phyloP scores from a whole-genome alignment of 2,329 filamentous ascomycete species.

The Geoglossum cookeanum region DNA sequence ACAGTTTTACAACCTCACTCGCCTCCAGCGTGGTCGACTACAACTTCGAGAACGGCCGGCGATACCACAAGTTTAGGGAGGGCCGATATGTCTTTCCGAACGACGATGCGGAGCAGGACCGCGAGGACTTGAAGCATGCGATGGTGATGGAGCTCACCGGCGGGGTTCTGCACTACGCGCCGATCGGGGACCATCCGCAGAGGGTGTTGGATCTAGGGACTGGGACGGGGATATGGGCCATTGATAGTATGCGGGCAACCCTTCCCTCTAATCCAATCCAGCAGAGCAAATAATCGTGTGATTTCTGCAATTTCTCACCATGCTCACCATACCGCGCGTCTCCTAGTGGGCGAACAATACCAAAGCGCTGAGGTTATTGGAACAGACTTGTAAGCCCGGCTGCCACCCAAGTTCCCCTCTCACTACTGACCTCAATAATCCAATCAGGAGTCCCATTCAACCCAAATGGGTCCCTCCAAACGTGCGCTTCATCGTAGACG shows the following conservation, averaged over 20 bases:
- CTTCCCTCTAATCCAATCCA: neutral
- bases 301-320: too few species aligned
- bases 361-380: neutral
- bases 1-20: constrained; percentile 16
- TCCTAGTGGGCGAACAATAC: neutral
- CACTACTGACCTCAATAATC: neutral
- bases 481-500: constrained; percentile 3
- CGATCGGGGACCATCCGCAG: neutral
- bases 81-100: constrained; percentile 39
- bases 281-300: too few species aligned
- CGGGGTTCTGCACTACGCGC: neutral
- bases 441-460: neutral
- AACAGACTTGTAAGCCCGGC: constrained; percentile 1
- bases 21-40: constrained; percentile 29
- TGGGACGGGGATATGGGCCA: constrained; percentile 4
- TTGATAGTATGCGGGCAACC: neutral
- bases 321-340: neutral
- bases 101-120: constrained; percentile 39
- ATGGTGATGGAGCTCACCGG: neutral
- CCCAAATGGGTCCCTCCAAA: constrained; percentile 3
- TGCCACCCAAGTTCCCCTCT: neutral
- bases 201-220: constrained; percentile 3
- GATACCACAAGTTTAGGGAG: constrained; percentile 37
- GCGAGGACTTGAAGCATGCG: constrained; percentile 35
- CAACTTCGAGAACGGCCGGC: constrained; percentile 34